phyloP scores from a whole-genome alignment of 2,329 filamentous ascomycete species.

The Ophiostoma himal-ulmi region DNA sequence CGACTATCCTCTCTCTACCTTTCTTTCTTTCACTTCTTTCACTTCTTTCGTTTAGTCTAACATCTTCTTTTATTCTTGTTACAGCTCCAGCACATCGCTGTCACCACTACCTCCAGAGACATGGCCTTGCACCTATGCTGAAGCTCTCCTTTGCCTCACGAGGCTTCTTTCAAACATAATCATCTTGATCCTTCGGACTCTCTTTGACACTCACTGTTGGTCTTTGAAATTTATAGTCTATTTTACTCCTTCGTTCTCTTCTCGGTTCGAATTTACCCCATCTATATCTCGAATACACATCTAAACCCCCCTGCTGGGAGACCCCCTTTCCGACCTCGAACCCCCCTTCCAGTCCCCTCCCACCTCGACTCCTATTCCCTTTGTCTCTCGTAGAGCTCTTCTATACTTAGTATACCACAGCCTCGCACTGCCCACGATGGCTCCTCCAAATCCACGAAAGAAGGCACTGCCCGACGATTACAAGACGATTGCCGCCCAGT shows the following conservation, averaged over 20 bases:
- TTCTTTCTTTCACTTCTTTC: neutral
- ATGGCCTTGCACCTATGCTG: constrained; percentile 18
- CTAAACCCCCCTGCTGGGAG: neutral
- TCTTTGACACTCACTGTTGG: neutral
- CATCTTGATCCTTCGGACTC: neutral
- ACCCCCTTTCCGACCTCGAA: constrained; percentile 9
- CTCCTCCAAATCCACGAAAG: constrained; percentile 24
- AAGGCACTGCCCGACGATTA: constrained; percentile 38
- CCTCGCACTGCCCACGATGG: constrained; percentile 19
- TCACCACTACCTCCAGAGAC: neutral
- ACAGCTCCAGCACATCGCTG: neutral
- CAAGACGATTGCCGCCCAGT: constrained; percentile 49
- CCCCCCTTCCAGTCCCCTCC: neutral
- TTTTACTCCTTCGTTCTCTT: neutral
- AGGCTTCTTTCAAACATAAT: constrained; percentile 11
- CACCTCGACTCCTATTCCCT: neutral
- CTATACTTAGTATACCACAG: neutral
- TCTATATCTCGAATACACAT: neutral
- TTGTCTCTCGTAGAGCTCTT: neutral
- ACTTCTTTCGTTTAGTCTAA: neutral
- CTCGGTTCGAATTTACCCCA: neutral
- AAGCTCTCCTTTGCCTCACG: constrained; percentile 16
- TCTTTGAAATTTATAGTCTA: neutral
- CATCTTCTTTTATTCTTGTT: neutral
- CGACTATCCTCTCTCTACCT: constrained; percentile 7